Conservation (phyloP, 2,329 filamentous ascomycete species). For the Volutella citrinella region DNA sequence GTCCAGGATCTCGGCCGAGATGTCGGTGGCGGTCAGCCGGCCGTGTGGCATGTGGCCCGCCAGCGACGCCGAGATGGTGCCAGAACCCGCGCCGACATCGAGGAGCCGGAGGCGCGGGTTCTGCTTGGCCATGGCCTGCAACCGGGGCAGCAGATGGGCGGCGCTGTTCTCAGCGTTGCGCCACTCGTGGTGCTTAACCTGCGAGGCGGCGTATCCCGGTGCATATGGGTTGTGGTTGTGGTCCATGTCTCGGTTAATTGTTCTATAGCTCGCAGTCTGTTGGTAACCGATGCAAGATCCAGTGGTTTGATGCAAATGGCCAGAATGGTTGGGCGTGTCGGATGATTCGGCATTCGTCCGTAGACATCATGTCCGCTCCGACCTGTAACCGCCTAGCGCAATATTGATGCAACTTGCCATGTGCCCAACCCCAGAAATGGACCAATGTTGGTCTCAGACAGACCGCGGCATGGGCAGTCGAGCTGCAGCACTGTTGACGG, state of each 20-base stretch:
- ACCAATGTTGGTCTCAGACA: too few species aligned
- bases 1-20: constrained; percentile 29
- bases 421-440: too few species aligned
- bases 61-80: constrained; percentile 45
- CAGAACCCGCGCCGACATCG: constrained; percentile 48
- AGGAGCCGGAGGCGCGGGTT: constrained; percentile 38
- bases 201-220: constrained; percentile 21
- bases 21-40: constrained; percentile 30
- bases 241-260: too few species aligned
- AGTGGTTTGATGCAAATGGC: too few species aligned
- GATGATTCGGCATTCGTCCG: too few species aligned
- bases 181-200: constrained; percentile 31
- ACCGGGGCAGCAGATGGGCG: constrained; percentile 39
- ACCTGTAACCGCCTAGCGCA: too few species aligned
- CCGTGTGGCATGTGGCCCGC: constrained; percentile 38
- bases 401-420: too few species aligned
- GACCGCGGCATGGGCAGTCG: too few species aligned
- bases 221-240: constrained; percentile 25
- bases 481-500: too few species aligned
- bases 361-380: too few species aligned
- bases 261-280: constrained; percentile 16
- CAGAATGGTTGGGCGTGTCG: too few species aligned
- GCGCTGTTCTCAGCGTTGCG: constrained; percentile 44
- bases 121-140: constrained; percentile 20
- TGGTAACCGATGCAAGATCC: too few species aligned